Evolutionary conservation across 2,329 filamentous ascomycete genomes (phyloP).

Genomic region (Xylaria sp.): DNA sequence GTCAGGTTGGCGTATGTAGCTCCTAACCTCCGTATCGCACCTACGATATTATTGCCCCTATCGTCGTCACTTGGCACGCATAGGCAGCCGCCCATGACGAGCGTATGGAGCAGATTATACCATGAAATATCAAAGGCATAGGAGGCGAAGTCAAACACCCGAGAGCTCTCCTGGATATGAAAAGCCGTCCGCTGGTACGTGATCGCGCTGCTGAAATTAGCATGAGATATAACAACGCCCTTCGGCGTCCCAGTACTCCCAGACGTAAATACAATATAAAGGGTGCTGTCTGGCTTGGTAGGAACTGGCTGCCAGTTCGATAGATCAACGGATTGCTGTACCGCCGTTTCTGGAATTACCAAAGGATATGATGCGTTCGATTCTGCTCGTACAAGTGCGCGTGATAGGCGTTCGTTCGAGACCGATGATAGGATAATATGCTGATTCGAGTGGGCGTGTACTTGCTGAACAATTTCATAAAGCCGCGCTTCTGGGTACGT

Average conservation of each 20-base stretch:
- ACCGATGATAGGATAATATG: slow-evolving; percentile 7
- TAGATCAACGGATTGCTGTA: neutral
- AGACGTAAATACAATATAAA: slow-evolving; percentile 11
- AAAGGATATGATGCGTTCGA: neutral
- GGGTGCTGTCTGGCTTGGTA: neutral
- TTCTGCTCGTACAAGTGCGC: neutral
- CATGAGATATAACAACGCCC: neutral
- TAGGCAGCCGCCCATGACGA: slow-evolving; percentile 3
- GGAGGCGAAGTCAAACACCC: slow-evolving; percentile 10
- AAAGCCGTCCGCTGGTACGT: neutral
- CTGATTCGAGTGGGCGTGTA: neutral
- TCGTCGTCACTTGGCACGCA: slow-evolving; percentile 4
- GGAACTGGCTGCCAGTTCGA: neutral
- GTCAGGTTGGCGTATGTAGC: slow-evolving; percentile 1
- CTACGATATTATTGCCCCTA: neutral
- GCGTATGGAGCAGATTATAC: neutral
- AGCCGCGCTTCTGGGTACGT: neutral
- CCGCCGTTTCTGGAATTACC: neutral
- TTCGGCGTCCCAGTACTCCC: slow-evolving; percentile 10
- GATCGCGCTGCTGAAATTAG: neutral
- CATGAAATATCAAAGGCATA: slow-evolving; percentile 7
- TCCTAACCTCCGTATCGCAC: neutral
- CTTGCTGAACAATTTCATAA: slow-evolving; percentile 3
- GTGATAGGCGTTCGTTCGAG: neutral
- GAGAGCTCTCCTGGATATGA: neutral